Base-by-base conservation (phyloP, 176 grass and related monocot genomes). In the Avena insularis region DNA sequence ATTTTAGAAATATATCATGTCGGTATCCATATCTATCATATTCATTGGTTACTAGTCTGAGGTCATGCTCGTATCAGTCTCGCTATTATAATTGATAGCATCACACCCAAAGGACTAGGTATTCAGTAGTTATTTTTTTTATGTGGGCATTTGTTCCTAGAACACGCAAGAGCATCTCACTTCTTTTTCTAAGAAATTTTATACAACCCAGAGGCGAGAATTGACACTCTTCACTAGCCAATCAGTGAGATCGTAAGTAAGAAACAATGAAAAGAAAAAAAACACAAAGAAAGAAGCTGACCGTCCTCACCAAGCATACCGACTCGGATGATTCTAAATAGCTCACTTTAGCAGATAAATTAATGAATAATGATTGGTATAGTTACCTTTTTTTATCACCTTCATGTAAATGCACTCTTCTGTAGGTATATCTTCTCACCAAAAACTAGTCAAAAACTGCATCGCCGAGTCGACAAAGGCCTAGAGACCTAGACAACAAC, bases 31-130 rank as follows among this genome's bases (percentile, higher is more conserved):
- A 63, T 54, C 11, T 57, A 14, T 80, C 76, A 57, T 57, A 47
- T 21, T 57, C 12, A 35, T 46, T 65, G 57, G 21, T 50, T 51
- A 50, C n/a, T 74, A 71, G 1, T 78, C 14, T 55, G 14, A 65
- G 15, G 31, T 23, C 56, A 74, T 74, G 66, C 5, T 29, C 38
- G 9, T 56, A 15, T 85, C 3, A 1, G 16, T 85, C 67, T 81
- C 57, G 9, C 35, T 61, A n/a, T n/a, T 20, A 36, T 57, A 87
- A 81, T 50, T 51, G 12, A 74, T 74, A 74, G 46, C 56, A 9
- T 61, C 68, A 64, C 19, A 21, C 76, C 21, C 10, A 3, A 27
- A 55, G 23, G 59, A 13, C 4, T 15, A 69, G 61, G 15, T 13
- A 70, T 82, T 74, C 15, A 12, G 0, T 21, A 25, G 35, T 5